A percentile compares a stretch with the other conserved stretches of the same genome.
These are phyloP conservation scores for Centella asiatica DNA, from an alignment of 129 eudicot genomes.

Conservation along the genomic window DNA sequence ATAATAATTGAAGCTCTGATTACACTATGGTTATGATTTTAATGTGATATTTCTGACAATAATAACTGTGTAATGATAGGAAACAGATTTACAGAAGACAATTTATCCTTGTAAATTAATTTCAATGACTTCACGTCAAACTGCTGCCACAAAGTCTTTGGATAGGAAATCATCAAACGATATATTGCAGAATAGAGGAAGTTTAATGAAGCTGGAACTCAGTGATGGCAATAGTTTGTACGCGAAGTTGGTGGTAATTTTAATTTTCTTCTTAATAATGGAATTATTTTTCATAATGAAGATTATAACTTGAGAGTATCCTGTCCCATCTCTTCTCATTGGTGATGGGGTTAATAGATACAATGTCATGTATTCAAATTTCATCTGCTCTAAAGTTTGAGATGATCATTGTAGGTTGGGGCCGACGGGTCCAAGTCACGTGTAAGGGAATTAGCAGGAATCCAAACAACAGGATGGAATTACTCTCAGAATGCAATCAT, in stretches of 20 bases:
- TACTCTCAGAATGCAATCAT: constrained; percentile 89
- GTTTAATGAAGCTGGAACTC: constrained; percentile 66
- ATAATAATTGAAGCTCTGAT: neutral
- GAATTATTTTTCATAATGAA: neutral
- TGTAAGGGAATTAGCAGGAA: constrained; percentile 83
- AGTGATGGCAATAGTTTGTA: constrained; percentile 63
- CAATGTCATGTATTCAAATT: neutral
- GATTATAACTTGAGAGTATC: neutral
- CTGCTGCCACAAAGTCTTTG: constrained; percentile 32
- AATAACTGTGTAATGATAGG: constrained; percentile 30
- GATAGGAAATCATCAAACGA: constrained; percentile 17
- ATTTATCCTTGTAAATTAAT: constrained; percentile 56
- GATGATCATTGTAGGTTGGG: constrained; percentile 56
- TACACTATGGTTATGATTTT: neutral
- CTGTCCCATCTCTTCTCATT: neutral
- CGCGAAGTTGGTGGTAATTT: constrained; percentile 87
- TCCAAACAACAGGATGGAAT: constrained; percentile 79
- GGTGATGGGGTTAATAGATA: neutral
- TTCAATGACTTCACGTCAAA: constrained; percentile 53
- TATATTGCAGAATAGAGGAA: constrained; percentile 26
- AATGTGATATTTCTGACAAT: constrained; percentile 1
- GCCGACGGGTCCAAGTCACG: constrained; percentile 93
- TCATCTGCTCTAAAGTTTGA: neutral
- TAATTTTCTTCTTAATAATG: neutral
- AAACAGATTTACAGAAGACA: constrained; percentile 47